Base-by-base conservation (phyloP, 139 green algal genomes). In the Chlorella sorokiniana region DNA sequence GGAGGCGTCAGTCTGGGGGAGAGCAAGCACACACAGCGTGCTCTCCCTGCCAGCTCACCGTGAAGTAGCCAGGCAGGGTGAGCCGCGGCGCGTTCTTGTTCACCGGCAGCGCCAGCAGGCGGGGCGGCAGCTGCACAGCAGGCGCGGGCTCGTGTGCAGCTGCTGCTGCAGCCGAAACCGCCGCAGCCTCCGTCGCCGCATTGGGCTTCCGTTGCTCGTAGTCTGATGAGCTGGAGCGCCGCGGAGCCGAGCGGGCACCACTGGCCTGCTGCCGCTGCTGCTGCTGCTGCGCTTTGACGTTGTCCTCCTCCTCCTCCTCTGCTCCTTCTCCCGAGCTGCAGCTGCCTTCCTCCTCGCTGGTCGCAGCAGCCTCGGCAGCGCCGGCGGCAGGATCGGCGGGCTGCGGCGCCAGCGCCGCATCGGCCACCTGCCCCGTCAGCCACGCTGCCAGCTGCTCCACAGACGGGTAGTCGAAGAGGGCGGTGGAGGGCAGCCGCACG, bases 401-500 rank as follows among this genome's bases (percentile, higher is more conserved):
- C n/a, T 4, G 18, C 1, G 33, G 9, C n/a, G 31, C 0, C 75
- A 33, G 52, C 48, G 37, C 8, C 3, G 70, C 45, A 40, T 22
- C 11, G 27, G 7, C 20, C 31, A 51, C 62, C 1, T 22, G 51
- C 27, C 20, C 6, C 3, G 65, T 45, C 22, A 83, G 10, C 37
- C 63, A 25, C 11, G 14, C 9, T 14, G 72, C 61, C 20, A 84
- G 69, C 0, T n/a, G 41, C 0, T 38, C 69, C 4, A 76, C 45
- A 6, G 70, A 75, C 10, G 89, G 89, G 62, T 90, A 92, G 81
- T 93, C 89, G 48, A 92, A 90, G 0, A 85, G 42, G 2, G 90
- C n/a, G 9, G 89, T 93, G 27, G 54, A 33, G 1, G 83, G 81
- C 16, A 92, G 81, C 1, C 85, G 40, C 14, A 91, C 11, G 44